phyloP scores from a whole-genome alignment of 257 asterid genomes.

The Echites panduratus region DNA sequence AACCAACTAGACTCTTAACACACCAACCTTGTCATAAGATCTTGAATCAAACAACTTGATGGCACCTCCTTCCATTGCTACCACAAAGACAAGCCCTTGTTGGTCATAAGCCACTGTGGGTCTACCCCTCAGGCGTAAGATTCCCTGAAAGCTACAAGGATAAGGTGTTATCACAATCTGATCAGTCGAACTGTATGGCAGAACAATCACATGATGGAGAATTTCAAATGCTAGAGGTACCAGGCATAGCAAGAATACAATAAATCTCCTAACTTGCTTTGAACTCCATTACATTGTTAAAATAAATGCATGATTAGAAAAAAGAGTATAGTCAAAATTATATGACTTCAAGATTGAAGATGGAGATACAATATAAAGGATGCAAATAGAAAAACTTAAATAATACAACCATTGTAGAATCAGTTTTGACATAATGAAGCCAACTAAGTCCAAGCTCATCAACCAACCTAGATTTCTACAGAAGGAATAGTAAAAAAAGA shows the following conservation, averaged over 20 bases:
- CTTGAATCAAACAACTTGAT: slow-evolving; percentile 87
- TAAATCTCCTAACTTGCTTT: not conserved
- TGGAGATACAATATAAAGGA: not conserved
- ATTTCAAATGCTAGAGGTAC: slow-evolving; percentile 2
- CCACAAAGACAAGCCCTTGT: slow-evolving; percentile 96
- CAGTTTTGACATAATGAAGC: not conserved
- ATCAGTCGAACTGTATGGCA: slow-evolving; percentile 1
- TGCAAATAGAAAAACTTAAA: not conserved
- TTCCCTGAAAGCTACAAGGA: slow-evolving; percentile 85
- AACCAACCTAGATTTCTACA: not conserved
- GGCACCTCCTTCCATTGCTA: slow-evolving; percentile 98
- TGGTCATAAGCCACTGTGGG: slow-evolving; percentile 97
- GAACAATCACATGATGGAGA: not conserved
- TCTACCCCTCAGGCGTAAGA: slow-evolving; percentile 80
- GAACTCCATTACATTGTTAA: not conserved
- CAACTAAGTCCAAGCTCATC: slow-evolving; percentile 4
- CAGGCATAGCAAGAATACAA: not conserved
- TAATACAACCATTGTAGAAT: not conserved
- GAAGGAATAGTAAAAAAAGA: not conserved
- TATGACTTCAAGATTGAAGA: not conserved
- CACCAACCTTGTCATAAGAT: slow-evolving; percentile 78
- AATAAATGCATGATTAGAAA: not conserved
- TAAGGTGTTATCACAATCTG: slow-evolving; percentile 50
- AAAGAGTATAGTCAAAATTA: not conserved
- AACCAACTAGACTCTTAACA: not conserved